Percentiles rank a stretch among this genome's conserved stretches.
Evolutionary conservation across 306 rosid genomes (phyloP).

Genomic region (Medicago ruthenica): DNA sequence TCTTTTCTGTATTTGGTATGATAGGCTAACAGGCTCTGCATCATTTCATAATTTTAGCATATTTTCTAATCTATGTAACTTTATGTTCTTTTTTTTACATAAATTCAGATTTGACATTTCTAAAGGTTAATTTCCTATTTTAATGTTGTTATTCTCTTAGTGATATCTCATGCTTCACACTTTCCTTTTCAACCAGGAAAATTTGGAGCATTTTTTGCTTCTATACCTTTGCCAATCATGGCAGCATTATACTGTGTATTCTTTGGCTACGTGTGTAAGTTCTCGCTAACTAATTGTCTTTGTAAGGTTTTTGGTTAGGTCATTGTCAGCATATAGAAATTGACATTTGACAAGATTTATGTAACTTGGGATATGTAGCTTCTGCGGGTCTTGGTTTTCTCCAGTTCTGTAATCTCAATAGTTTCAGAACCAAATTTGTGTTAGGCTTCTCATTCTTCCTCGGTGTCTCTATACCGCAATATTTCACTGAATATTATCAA

Average conservation of each 20-base stretch:
- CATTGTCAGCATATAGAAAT: not conserved
- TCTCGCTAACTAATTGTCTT: not conserved
- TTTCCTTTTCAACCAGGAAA: slow-evolving; percentile 53
- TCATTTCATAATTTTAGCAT: not conserved
- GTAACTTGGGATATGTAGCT: slow-evolving; percentile 53
- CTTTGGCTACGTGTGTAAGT: slow-evolving; percentile 80
- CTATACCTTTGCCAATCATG: slow-evolving; percentile 77
- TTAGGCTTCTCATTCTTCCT: slow-evolving; percentile 82
- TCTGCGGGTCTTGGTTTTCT: slow-evolving; percentile 87
- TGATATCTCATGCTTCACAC: not conserved
- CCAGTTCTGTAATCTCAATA: slow-evolving; percentile 85
- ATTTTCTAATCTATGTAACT: not conserved
- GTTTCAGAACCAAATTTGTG: slow-evolving; percentile 77
- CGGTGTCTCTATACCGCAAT: slow-evolving; percentile 83
- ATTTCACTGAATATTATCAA: slow-evolving; percentile 72
- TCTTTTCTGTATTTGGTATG: slow-evolving; percentile 7
- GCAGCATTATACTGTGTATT: slow-evolving; percentile 79
- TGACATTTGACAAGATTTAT: not conserved
- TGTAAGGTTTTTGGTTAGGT: not conserved
- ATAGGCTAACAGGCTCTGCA: not conserved
- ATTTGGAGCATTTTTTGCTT: slow-evolving; percentile 78
- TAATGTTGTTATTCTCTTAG: not conserved
- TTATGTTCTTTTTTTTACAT: not conserved
- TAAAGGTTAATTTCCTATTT: not conserved
- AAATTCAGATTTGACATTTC: not conserved